Evolutionary conservation across 1,284 basidiomycete genomes (phyloP), one percentile per base, ranked within the genome.

Genomic region (Microbotryum violaceum): DNA sequence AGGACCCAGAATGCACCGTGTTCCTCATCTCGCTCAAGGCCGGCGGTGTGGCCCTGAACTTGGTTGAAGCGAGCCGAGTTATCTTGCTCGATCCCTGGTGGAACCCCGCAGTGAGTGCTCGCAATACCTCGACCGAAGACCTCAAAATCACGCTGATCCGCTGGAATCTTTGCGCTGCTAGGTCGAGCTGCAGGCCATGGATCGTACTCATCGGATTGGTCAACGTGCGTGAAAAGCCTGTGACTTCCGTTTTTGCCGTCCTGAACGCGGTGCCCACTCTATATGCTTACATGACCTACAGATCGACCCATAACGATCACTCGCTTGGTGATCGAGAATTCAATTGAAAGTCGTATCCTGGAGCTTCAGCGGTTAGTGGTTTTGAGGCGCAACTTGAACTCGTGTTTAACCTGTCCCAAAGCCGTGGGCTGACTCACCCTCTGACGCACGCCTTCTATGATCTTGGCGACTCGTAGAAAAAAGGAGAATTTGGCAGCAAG

Each of bases 11-110:
- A 62, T 91, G 97, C 48, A 97, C 92, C 5, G 90, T 99, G 16
- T 98, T 99, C 80, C 82, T 99, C 45, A 91, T 98, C 60, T 82
- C 81, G 20, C 77, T 99, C 72, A 98, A 97, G 77, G 94, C 96
- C 0, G 94, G 94, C 50, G 93, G 94, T 75, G 62, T 64, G 3
- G 68, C 58, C 3, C 80, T 93, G 54, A 96, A 97, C 75, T 75
- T 97, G 71, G 93, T 91, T 0, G 92, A 93, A 75, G 92, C 92
- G 0, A 90, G 87, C 25, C 86, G 89, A 4, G 72, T 71, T 25
- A 70, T 72, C 57, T 67, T 74, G 44, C 61, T 70, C 47, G 72
- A 72, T 54, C 73, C 76, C 73, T 80, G 77, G 78, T 79, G 75
- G 67, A 62, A 81, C 89, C 62, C 89, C 87, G 87, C 89, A 88